These are phyloP conservation scores for Biscogniauxia sp. DNA, from an alignment of 2,329 filamentous ascomycete species.

Conservation along the genomic window DNA sequence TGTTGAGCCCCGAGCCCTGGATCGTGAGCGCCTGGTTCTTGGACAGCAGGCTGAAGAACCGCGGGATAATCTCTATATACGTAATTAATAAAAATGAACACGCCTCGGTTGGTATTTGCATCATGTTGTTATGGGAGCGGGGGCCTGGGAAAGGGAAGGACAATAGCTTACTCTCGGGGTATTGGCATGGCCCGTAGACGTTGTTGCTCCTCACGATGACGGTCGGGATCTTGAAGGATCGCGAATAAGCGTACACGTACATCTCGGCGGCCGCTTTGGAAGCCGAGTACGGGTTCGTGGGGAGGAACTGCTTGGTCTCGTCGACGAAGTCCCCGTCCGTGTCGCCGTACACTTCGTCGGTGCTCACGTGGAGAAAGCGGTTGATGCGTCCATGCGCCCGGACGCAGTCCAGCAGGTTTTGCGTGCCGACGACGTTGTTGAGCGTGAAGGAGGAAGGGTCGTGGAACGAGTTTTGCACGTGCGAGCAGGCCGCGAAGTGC, in stretches of 20 bases:
- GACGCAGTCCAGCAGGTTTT: conserved; percentile 1
- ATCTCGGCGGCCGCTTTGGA: conserved; percentile 1
- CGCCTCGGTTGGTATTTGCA: background rate
- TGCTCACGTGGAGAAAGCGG: conserved; percentile 1
- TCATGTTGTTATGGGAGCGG: background rate
- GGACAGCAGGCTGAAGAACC: background rate
- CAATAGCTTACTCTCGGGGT: conserved; percentile 1
- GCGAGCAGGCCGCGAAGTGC: conserved; percentile 3
- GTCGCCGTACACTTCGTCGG: conserved; percentile 2
- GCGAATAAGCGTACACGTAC: background rate
- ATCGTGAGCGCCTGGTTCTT: conserved; percentile 1
- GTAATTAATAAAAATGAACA: background rate
- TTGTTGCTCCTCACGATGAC: conserved; percentile 1
- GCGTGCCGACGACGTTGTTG: conserved; percentile 2
- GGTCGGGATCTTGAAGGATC: conserved; percentile 1
- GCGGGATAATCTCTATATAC: conserved; percentile 1
- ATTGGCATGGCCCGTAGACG: conserved; percentile 1
- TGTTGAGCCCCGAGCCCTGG: conserved; percentile 1
- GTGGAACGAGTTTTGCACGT: conserved; percentile 1
- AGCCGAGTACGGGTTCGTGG: conserved; percentile 1
- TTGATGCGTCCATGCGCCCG: background rate
- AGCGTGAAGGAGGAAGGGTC: background rate
- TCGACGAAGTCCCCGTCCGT: background rate
- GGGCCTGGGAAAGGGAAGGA: background rate
- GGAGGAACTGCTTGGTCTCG: conserved; percentile 3